phyloP scores from a whole-genome alignment of 345 rosid genomes.

The Eucalyptus sp. region DNA sequence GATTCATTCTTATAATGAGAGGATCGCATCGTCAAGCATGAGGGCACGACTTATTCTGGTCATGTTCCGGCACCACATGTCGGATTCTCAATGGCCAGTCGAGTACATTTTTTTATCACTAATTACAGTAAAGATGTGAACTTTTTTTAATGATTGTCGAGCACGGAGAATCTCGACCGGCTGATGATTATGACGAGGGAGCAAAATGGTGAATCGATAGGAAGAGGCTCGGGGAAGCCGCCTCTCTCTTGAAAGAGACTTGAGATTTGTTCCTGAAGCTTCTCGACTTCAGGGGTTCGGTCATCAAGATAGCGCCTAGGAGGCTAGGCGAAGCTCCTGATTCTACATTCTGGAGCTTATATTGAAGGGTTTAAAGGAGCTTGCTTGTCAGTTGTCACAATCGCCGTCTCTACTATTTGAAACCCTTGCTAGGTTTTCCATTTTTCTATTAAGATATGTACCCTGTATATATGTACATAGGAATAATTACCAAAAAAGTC shows the following conservation, averaged over 20 bases:
- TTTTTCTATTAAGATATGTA: neutral
- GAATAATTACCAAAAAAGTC: neutral
- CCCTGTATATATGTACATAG: fast-evolving
- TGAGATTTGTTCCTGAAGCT: neutral
- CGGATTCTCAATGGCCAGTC: neutral
- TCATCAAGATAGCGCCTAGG: neutral
- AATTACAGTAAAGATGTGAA: neutral
- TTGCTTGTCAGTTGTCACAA: neutral
- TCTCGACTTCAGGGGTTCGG: neutral
- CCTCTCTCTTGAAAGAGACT: neutral
- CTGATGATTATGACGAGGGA: neutral
- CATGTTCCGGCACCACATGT: neutral
- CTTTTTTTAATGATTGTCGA: neutral
- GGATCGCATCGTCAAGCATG: neutral
- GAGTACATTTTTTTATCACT: neutral
- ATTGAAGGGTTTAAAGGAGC: neutral
- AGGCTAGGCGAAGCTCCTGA: neutral
- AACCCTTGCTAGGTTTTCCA: neutral
- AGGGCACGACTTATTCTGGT: neutral
- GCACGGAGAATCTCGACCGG: neutral
- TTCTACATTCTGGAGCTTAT: neutral
- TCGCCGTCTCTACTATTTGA: neutral
- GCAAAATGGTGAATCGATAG: neutral
- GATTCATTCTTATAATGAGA: neutral
- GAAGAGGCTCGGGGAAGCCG: neutral